phyloP scores from a whole-genome alignment of 371 early-diverging fungal species.

The Enterospora canceri region DNA sequence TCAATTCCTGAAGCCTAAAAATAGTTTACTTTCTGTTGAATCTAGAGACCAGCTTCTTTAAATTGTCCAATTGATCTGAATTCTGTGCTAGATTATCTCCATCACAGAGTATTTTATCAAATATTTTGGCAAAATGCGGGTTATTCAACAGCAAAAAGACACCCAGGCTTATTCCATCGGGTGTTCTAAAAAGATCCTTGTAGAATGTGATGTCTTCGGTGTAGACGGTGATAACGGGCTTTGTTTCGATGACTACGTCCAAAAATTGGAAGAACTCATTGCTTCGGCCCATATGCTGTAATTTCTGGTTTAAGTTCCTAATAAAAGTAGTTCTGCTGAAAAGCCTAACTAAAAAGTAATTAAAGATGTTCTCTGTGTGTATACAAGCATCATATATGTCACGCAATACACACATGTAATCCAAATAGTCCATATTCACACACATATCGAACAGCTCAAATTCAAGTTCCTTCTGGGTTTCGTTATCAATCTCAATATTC shows the following conservation, averaged over 20 bases:
- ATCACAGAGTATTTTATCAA: no score
- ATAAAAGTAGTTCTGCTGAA: no score
- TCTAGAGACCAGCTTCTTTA: no score
- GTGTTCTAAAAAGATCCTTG: not conserved
- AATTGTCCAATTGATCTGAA: no score
- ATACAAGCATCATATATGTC: not conserved
- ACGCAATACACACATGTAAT: no score
- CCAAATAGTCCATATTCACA: not conserved
- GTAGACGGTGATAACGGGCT: not conserved
- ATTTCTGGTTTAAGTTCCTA: no score
- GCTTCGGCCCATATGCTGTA: no score
- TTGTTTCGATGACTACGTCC: not conserved
- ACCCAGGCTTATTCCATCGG: not conserved
- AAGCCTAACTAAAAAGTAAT: not conserved
- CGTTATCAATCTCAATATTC: not conserved
- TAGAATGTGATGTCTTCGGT: not conserved
- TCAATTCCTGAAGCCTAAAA: no score
- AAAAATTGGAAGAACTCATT: not conserved
- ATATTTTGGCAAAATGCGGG: no score
- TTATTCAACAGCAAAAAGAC: no score
- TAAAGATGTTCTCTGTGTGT: not conserved
- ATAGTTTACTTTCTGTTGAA: no score
- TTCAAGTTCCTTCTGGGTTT: not conserved
- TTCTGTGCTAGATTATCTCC: no score
- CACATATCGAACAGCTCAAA: not conserved